These are phyloP conservation scores for Salix exigua DNA, from an alignment of 345 rosid species.

Conservation along the genomic window DNA sequence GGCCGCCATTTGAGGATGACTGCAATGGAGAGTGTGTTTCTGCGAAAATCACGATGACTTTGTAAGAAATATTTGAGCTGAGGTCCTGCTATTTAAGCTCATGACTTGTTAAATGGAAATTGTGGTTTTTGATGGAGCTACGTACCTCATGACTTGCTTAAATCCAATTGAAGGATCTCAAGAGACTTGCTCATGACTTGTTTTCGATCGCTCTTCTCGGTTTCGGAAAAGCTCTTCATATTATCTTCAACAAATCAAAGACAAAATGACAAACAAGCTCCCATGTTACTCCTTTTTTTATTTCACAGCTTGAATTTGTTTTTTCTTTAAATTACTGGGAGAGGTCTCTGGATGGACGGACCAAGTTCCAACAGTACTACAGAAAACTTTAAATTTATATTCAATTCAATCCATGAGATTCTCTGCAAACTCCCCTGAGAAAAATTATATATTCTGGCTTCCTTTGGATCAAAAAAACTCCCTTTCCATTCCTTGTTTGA, in stretches of 20 bases:
- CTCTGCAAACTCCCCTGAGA: slow-evolving; percentile 7
- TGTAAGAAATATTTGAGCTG: background rate
- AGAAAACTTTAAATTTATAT: slow-evolving; percentile 22
- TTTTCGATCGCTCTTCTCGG: slow-evolving; percentile 19
- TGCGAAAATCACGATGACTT: slow-evolving; percentile 20
- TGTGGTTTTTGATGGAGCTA: slow-evolving; percentile 13
- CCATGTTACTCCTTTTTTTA: slow-evolving; percentile 23
- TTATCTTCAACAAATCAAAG: slow-evolving; percentile 23
- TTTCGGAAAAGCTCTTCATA: background rate
- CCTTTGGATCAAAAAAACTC: slow-evolving; percentile 29
- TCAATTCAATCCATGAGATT: slow-evolving; percentile 20
- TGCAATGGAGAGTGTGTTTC: slow-evolving; percentile 20
- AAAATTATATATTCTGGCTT: slow-evolving; percentile 1
- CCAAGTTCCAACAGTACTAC: slow-evolving; percentile 28
- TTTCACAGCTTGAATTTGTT: slow-evolving; percentile 25
- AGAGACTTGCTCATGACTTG: too few relatives aligned
- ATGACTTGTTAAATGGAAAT: background rate
- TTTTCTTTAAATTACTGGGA: background rate
- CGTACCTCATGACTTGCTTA: slow-evolving; percentile 3
- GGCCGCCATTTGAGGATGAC: slow-evolving; percentile 30
- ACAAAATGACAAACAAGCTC: slow-evolving; percentile 45
- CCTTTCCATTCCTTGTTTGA: slow-evolving; percentile 24
- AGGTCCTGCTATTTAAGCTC: background rate
- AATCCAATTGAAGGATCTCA: slow-evolving; percentile 34
- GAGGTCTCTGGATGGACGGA: slow-evolving; percentile 17